Base-by-base conservation (phyloP, 2,329 filamentous ascomycete genomes). In the Juglanconis oblonga region DNA sequence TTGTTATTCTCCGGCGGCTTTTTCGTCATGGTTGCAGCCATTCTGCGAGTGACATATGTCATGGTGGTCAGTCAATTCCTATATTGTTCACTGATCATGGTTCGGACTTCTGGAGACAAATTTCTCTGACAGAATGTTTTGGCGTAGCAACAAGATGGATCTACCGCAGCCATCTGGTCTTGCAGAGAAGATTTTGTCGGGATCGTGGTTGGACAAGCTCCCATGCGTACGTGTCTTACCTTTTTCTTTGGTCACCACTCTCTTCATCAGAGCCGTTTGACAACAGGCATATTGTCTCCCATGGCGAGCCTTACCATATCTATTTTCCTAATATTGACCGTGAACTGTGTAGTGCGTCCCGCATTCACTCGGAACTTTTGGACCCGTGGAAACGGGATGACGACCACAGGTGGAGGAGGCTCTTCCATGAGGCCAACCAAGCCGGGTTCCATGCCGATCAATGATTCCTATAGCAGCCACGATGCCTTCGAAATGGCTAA, bases 111-210 rank as follows among this genome's bases (percentile, higher is more conserved):
- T 17, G 14, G n/a, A 9, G 5, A 24, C 17, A 14, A 29, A 29
- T 11, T 14, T 5, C 4, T 33, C 29, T 33, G 9, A 50, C 11
- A 32, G 17, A 11, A 33, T 33, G 10, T 3, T 33, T 33, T 24
- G 24, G 10, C 17, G 11, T n/a, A 50, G 48, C 17, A 44, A 35
- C 24, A 44, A 8, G 40, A 60, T 32, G 48, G 58, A 8, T 24
- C 32, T 33, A 57, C 49, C 13, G 58, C 33, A 6, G 73, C 74
- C 1, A 68, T 76, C 24, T 76, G 74, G 74, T 75, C 72, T 3
- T 70, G 72, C 32, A 71, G 73, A 11, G 73, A 76, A 61, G 72
- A 74, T 56, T 68, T 72, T n/a, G 70, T 76, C 7, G 73, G 71
- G 3, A 70, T 76, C 44, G 67, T 74, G 2, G 71, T 75, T 2